phyloP scores from a whole-genome alignment of 2,329 filamentous ascomycete species.

The Phialocephala subalpina region DNA sequence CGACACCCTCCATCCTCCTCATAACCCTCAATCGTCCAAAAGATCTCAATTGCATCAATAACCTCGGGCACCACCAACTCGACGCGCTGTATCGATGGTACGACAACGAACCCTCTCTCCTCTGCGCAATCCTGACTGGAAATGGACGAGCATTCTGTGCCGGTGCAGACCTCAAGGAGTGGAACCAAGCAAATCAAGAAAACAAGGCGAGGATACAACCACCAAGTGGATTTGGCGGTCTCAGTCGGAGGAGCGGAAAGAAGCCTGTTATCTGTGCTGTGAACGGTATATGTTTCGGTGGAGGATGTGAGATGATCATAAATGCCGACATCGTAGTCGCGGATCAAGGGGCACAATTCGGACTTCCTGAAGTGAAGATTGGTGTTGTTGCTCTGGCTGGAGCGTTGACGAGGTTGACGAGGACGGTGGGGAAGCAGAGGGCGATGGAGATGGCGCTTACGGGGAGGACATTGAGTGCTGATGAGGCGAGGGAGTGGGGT shows the following conservation, averaged over 20 bases:
- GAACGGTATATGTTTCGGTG: slow-evolving; percentile 78
- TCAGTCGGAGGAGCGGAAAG: slow-evolving; percentile 71
- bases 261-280: slow-evolving; percentile 82
- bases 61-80: slow-evolving; percentile 48
- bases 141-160: slow-evolving; percentile 71
- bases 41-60: slow-evolving; percentile 63
- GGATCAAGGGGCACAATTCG: slow-evolving; percentile 64
- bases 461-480: slow-evolving; percentile 65
- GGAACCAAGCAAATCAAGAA: slow-evolving; percentile 56
- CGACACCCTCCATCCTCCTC: slow-evolving; percentile 61
- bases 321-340: slow-evolving; percentile 79
- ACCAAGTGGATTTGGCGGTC: slow-evolving; percentile 67
- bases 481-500: slow-evolving; percentile 70
- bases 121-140: slow-evolving; percentile 70
- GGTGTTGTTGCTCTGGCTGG: slow-evolving; percentile 78
- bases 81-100: slow-evolving; percentile 63
- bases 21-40: slow-evolving; percentile 66
- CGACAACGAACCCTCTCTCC: slow-evolving; percentile 64
- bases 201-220: slow-evolving; percentile 30
- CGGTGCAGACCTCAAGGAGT: slow-evolving; percentile 74
- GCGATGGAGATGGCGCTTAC: slow-evolving; percentile 76
- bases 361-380: slow-evolving; percentile 74
- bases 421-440: slow-evolving; percentile 71
- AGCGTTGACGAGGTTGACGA: slow-evolving; percentile 70
- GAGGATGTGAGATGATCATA: slow-evolving; percentile 78